Base-by-base conservation (phyloP, 139 green algal genomes). In the Zygnema cylindricum region DNA sequence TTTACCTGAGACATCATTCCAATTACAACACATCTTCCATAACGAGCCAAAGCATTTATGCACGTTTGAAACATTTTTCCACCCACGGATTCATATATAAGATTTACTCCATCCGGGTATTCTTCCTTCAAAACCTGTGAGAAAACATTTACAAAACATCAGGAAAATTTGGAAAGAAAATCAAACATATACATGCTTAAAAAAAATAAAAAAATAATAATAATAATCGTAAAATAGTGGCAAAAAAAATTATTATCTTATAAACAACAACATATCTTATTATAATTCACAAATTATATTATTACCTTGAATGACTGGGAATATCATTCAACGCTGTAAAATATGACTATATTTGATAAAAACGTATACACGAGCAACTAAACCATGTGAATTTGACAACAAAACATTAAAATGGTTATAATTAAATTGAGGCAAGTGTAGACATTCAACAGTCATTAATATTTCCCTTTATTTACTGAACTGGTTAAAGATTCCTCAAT, bases 41-140 rank as follows among this genome's bases (percentile, higher is more conserved):
- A 69, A 23, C 33, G n/a, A 0, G 94, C 95, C 40, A 98, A 87
- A 0, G 92, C 91, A 0, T 95, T 89, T 0, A 97, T 41, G 1
- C 90, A 93, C 0, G 87, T 88, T 0, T 89, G 76, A 81, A 98
- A 98, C 94, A 97, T 97, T 1, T 93, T 83, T 1, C 95, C 95
- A 0, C 95, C 90, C 42, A 97, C 95, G 2, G 84, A 89, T 78
- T 97, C 95, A 38, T 91, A 96, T 40, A 96, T 90, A 42, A 97
- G 43, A 77, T 96, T 90, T 0, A 97, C 54, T 22, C 95, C 95
- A 22, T 92, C 84, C 3, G 88, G 92, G 57, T 84, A 96, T 84
- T 94, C 95, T 2, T 36, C 43, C 86, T 93, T 94, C 63, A 97
- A 82, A 36, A 95, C 95, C 43, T 90, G 82, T n/a, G n/a, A n/a